Base-by-base conservation (phyloP, 257 asterid species). In the Solanum pennellii region DNA sequence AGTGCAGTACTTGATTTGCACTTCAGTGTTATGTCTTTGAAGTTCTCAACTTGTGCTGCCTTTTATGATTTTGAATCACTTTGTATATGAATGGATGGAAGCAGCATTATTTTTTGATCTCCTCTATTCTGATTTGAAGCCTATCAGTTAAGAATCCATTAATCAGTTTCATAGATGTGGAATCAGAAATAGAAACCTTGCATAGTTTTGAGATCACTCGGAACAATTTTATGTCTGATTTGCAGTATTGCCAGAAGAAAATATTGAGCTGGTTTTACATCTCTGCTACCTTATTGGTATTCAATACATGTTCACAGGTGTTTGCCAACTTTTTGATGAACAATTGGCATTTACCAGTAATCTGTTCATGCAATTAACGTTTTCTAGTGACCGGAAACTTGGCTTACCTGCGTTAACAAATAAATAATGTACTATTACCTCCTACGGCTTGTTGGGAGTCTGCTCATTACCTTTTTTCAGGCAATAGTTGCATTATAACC, bases 1-100 rank as follows among this genome's bases (percentile, higher is more conserved):
- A 94, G 99, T 93, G 72, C 68, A 44, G 27, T 56, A 73, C 33
- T 88, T 85, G 66, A 9, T 89, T 83, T 83, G 86, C 42, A 83
- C 44, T 83, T 49, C 76, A 79, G 82, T 86, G 83, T 62, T 66
- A 37, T 27, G 45, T 56, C 20, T 62, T 21, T 47, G 18, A 39
- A 21, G 41, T 65, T 56, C 41, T 45, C 42, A 16, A 27, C 39
- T 25, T 75, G 52, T 88, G 77, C 16, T 23, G 15, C 69, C 8
- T 84, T 31, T 14, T 79, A 44, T 12, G 25, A 23, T 47, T 47
- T 76, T 85, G 31, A 21, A 39, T 85, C n/a, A 77, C 86, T 88
- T 47, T 79, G 86, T 20, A 42, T 84, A 66, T 66, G 65, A 84
- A 84, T 41, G 66, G 59, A 84, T 6, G 31, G 86, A 41, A 42